Base-by-base conservation (phyloP, 495 filamentous ascomycete genomes). In the Aspergillus conjunctus region DNA sequence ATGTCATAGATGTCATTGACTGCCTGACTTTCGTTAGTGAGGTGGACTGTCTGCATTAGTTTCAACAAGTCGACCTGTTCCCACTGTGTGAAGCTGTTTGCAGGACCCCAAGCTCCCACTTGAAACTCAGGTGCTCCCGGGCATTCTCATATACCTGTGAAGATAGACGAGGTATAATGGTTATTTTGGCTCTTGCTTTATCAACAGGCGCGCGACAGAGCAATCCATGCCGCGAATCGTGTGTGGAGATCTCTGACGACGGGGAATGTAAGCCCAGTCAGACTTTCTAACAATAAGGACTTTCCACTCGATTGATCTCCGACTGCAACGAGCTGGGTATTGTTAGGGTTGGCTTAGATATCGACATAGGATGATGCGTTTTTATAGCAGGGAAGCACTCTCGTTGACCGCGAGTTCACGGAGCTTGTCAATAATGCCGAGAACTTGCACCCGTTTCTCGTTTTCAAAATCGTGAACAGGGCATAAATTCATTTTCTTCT, bases 161-260 rank as follows among this genome's bases (percentile, higher is more conserved):
- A 20, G 58, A 61, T 7, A 71, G 71, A 15, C 65, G 59, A 11
- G 61, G 72, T 21, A 76, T 71, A 10, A 75, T 70, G 0, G 71
- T 70, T 0, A 72, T 63, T 12, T 46, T 56, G 8, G 70, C 68
- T n/a, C 46, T 55, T 7, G 66, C 64, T 4, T 68, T 49, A 20
- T 69, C 61, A 4, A 55, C 51, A 0, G 72, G 49, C 5, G 72
- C 56, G 8, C 81, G 79, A 31, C 54, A 76, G 81, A 1, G 76
- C 80, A 55, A 87, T 87, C 64, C 87, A 79, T 0, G 84, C 87
- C 3, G 81, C 82, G 58, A 81, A 84, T 0, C 84, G 73, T 0
- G 86, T 88, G 64, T 82, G 85, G 15, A 85, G 76, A n/a, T 77
- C 77, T 11, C 71, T 71, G 30, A 70, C 76, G 32, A 75, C 71